Base-by-base conservation (phyloP, 108 stramenopile genomes). In the Schizochytrium sp. region DNA sequence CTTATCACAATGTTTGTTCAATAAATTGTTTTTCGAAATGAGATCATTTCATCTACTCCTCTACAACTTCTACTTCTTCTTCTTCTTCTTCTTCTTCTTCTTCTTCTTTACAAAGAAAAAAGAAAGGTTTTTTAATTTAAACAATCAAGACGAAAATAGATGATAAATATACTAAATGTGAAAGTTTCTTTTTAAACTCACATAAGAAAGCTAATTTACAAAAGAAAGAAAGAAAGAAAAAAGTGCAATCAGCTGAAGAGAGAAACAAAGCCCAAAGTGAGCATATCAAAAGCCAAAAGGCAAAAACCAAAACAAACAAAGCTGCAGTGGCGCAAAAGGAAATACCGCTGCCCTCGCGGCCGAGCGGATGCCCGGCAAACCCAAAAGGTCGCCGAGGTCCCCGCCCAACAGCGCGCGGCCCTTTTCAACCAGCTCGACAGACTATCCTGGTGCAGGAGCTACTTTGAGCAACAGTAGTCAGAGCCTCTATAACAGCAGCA, bases 151-250 rank as follows among this genome's bases (percentile, higher is more conserved):
- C 17, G 57, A 58, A 58, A 58, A 28, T 28, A 28, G 28, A 28
- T 28, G 28, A 28, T 28, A 28, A 28, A 28, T 28, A 28, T 28
- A 28, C 28, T 28, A 28, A 28, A 28, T 28, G 28, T 28, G 28
- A 28, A 28, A 28, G 28, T 28, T 28, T 28, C 28, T 28, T 28
- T 28, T 28, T 58, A 17, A 58, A 58, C 10, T 58, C 13, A 58
- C 10, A 58, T 58, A 17, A 58, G 17, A 58, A 58, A 58, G 57
- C 10, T 15, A 58, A 58, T 58, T 58, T 58, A 17, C 10, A 58
- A 58, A 58, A 58, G 57, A 58, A 15, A 58, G 57, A 58, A 58
- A 58, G 57, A 58, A 58, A 58, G 57, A 58, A 58, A 58, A 17
- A 58, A 58, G 17, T 10, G 17, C 10, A 58, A 17, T 15, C 57